Percentiles rank a stretch among this genome's conserved stretches.
Evolutionary conservation across 768 basidiomycete species (phyloP).

Genomic region (Tulasnella sp.): DNA sequence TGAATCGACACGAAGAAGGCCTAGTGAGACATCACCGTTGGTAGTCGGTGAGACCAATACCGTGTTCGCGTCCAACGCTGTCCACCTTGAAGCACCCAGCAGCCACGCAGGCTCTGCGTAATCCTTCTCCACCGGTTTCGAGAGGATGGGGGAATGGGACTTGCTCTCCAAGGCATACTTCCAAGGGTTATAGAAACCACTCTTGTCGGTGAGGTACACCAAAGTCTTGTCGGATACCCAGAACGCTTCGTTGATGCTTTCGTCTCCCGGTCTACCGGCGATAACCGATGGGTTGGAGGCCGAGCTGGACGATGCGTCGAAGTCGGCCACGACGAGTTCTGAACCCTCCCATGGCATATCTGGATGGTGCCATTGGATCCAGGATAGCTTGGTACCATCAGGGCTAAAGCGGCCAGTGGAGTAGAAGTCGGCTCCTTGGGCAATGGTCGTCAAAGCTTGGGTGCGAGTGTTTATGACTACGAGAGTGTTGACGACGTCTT

Average conservation of each 20-base stretch:
- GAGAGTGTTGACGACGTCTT: slow-evolving; percentile 50
- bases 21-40: slow-evolving; percentile 38
- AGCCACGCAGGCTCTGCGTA: slow-evolving; percentile 52
- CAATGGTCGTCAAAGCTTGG: slow-evolving; percentile 41
- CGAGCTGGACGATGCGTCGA: slow-evolving; percentile 27
- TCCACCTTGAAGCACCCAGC: slow-evolving; percentile 44
- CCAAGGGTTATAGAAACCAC: slow-evolving; percentile 65
- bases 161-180: slow-evolving; percentile 35
- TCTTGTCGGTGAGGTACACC: slow-evolving; percentile 56
- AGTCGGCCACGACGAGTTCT: slow-evolving; percentile 32
- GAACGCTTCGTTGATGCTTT: slow-evolving; percentile 50
- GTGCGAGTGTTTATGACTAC: slow-evolving; percentile 45
- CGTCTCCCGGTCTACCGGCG: slow-evolving; percentile 44
- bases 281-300: slow-evolving; percentile 39
- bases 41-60: slow-evolving; percentile 37
- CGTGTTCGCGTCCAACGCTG: slow-evolving; percentile 27
- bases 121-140: slow-evolving; percentile 43
- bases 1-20: slow-evolving; percentile 34
- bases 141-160: slow-evolving; percentile 36
- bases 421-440: slow-evolving; percentile 65
- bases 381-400: slow-evolving; percentile 50
- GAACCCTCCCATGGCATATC: slow-evolving; percentile 68
- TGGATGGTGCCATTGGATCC: slow-evolving; percentile 57
- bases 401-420: slow-evolving; percentile 51
- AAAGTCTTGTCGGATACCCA: slow-evolving; percentile 53